Evolutionary conservation across 164 flowering plant species (phyloP), one percentile per base, ranked within the genome.

Genomic region (Euptelea pleiosperma): DNA sequence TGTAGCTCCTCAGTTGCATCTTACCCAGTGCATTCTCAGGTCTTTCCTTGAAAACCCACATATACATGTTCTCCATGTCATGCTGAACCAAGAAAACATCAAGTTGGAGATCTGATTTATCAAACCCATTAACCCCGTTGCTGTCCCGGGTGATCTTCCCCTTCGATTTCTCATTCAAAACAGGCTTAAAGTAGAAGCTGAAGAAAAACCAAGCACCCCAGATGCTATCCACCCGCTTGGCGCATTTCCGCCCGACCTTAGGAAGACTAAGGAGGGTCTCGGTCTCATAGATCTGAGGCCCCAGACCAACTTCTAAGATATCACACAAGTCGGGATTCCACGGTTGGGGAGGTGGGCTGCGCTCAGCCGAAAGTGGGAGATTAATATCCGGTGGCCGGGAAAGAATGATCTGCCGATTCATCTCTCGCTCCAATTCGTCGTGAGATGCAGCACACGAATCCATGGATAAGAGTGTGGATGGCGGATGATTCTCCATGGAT

Each of bases 171-270:
- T 88, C 98, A 53, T 74, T 78, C 75, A 91, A 60, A 1, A 71
- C 88, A 12, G 98, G 91, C 66, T 81, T 88, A 62, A 91, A 91
- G 72, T 88, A 91, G 66, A 83, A 91, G 54, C 76, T 86, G 67
- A 88, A 91, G 90, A 88, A 91, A 60, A 91, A 82, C 96, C 98
- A 91, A 42, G 98, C 98, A 61, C 96, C 96, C 96, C 93, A 83
- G 8, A 87, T 78, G 55, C 82, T 82, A 67, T 90, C 97, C 5
- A 78, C 68, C 40, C 97, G 67, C 70, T 87, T 90, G 6, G 84
- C 88, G 25, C 85, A 87, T 69, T 90, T 90, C 57, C 79, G 49
- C n/a, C 83, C 94, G 21, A 41, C 67, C 66, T 89, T 92, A 2
- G 92, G 83, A 22, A 79, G 60, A 59, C 18, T 73, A 40, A 74